Conservation (phyloP, 441 rosid species). For the Sinapis alba region DNA sequence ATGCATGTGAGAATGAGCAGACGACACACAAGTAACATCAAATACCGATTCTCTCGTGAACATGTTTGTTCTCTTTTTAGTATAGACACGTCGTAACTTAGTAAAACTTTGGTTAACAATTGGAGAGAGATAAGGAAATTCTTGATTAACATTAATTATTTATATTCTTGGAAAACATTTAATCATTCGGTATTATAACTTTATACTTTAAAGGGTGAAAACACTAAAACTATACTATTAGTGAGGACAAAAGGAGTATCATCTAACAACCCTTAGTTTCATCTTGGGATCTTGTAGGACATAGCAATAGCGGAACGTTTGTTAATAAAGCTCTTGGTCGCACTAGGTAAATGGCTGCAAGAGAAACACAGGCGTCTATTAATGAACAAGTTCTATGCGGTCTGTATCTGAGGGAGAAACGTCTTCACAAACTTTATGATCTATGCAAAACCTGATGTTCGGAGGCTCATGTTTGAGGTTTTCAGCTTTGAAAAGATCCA, state of each 20-base stretch:
- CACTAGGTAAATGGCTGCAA: conserved; percentile 86
- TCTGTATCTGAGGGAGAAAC: conserved; percentile 73
- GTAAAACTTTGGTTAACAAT: not conserved
- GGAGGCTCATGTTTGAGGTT: conserved; percentile 92
- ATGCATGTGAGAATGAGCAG: conserved; percentile 27
- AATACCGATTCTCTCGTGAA: conserved; percentile 22
- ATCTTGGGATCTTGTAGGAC: conserved; percentile 54
- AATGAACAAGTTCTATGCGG: conserved; percentile 95
- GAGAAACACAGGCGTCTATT: conserved; percentile 75
- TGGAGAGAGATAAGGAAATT: conserved; percentile 15
- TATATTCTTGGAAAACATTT: too few relatives aligned
- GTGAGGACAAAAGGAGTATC: too few relatives aligned
- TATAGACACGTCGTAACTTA: conserved; percentile 10
- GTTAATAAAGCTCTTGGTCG: conserved; percentile 94
- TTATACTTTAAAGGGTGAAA: too few relatives aligned
- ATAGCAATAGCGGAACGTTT: conserved; percentile 85
- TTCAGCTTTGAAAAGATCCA: too few relatives aligned
- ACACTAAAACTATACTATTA: too few relatives aligned
- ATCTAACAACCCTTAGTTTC: not conserved
- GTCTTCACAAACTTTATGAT: conserved; percentile 62
- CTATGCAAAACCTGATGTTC: conserved; percentile 82
- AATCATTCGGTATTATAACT: too few relatives aligned
- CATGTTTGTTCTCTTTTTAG: conserved; percentile 24
- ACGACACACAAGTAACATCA: conserved; percentile 22
- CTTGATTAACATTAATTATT: conserved; percentile 2